phyloP scores from a whole-genome alignment of 257 asterid genomes.

The Leonotis leonurus region DNA sequence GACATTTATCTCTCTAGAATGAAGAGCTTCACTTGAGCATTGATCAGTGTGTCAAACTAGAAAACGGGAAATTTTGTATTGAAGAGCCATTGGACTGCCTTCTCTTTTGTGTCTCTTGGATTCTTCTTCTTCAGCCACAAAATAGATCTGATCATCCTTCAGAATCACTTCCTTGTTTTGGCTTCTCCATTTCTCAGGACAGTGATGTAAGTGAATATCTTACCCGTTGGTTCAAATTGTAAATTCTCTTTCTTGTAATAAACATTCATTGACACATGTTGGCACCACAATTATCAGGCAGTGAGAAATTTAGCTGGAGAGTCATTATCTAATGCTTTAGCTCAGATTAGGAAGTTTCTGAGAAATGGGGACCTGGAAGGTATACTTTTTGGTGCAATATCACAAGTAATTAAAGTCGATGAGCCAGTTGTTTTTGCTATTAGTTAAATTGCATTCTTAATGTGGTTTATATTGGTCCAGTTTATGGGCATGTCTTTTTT shows the following conservation, averaged over 20 bases:
- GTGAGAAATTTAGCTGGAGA: constrained; percentile 58
- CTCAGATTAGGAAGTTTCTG: constrained; percentile 51
- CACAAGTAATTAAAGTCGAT: background rate
- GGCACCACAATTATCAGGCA: constrained; percentile 26
- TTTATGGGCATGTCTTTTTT: background rate
- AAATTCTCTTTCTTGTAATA: constrained; percentile 13
- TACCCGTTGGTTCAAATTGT: constrained; percentile 5
- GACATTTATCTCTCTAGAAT: constrained; percentile 41
- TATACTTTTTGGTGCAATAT: constrained; percentile 18
- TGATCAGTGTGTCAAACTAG: constrained; percentile 53
- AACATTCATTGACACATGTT: constrained; percentile 7
- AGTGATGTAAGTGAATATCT: constrained; percentile 44
- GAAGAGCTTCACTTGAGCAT: constrained; percentile 43
- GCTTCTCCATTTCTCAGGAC: constrained; percentile 84
- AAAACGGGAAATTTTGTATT: constrained; percentile 43
- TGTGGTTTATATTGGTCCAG: background rate
- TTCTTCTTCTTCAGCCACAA: constrained; percentile 78
- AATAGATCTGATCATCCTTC: constrained; percentile 42
- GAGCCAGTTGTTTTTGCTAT: background rate
- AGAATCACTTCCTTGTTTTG: constrained; percentile 59
- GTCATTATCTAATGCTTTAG: constrained; percentile 50
- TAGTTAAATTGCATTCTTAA: background rate
- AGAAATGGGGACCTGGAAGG: constrained; percentile 65
- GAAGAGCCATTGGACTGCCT: constrained; percentile 84
- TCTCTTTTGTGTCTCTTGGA: constrained; percentile 72